Evolutionary conservation across 768 basidiomycete species (phyloP).

Genomic region (Phaffia australis): DNA sequence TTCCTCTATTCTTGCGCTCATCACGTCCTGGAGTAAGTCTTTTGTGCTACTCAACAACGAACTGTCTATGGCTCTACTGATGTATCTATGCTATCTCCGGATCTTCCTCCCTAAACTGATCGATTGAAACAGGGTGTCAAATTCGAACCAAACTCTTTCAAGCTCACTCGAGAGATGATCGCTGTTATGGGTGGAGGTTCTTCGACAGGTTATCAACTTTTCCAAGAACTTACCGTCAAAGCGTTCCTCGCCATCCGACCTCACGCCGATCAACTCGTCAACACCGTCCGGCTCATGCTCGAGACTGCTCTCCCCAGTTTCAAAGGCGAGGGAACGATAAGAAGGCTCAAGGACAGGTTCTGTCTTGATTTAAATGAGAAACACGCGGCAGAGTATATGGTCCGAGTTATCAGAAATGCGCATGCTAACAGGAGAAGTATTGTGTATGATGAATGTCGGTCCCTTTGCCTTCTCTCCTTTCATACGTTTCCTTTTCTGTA

Average conservation of each 20-base stretch:
- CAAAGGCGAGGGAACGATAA: conserved; percentile 89
- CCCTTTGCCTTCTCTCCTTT: background rate
- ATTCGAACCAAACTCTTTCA: conserved; percentile 97
- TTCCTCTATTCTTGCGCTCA: conserved; percentile 26
- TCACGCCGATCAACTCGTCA: conserved; percentile 77
- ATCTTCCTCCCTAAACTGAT: background rate
- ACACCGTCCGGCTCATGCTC: conserved; percentile 84
- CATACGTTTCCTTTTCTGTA: background rate
- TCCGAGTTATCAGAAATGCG: conserved; percentile 75
- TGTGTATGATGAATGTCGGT: conserved; percentile 70
- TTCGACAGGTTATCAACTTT: conserved; percentile 87
- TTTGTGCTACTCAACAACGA: background rate
- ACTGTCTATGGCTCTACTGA: background rate
- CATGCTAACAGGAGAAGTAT: conserved; percentile 90
- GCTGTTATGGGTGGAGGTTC: conserved; percentile 89
- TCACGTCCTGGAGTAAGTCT: conserved; percentile 59
- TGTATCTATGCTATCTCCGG: background rate
- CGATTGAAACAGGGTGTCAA: conserved; percentile 65
- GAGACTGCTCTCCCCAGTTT: conserved; percentile 90
- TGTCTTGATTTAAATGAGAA: conserved; percentile 68
- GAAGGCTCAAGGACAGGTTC: conserved; percentile 75
- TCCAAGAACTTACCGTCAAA: conserved; percentile 86
- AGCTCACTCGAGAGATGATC: conserved; percentile 98
- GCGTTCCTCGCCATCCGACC: conserved; percentile 95
- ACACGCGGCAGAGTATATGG: conserved; percentile 89